These are phyloP conservation scores for Candida andamanensis DNA, from an alignment of 805 yeast species.

Conservation along the genomic window DNA sequence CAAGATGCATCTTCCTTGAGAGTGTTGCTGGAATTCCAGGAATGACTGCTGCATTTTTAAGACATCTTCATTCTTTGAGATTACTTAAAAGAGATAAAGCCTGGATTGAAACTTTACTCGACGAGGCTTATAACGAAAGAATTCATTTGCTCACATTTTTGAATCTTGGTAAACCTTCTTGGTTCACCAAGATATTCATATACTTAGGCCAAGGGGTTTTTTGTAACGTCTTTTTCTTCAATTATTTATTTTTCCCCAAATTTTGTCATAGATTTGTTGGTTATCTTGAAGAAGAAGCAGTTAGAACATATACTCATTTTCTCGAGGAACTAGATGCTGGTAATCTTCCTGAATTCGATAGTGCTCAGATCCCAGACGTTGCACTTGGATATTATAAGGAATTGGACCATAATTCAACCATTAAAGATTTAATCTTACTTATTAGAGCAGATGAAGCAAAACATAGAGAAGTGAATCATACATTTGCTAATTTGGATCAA, in stretches of 20 bases:
- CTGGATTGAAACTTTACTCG: constrained; percentile 68
- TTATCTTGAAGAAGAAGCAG: constrained; percentile 74
- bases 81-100: constrained; percentile 62
- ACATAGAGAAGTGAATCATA: constrained; percentile 76
- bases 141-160: constrained; percentile 71
- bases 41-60: constrained; percentile 65
- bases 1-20: constrained; percentile 59
- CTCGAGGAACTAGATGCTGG: constrained; percentile 51
- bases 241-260: constrained; percentile 54
- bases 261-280: constrained; percentile 75
- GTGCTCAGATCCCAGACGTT: constrained; percentile 47
- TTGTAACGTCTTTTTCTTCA: constrained; percentile 57
- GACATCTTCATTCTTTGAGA: constrained; percentile 63
- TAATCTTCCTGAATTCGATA: constrained; percentile 44
- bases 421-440: constrained; percentile 55
- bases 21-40: constrained; percentile 81
- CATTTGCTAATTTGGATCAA: constrained; percentile 59
- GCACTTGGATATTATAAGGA: constrained; percentile 61
- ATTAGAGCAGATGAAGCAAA: constrained; percentile 76
- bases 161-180: constrained; percentile 57
- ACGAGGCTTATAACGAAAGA: constrained; percentile 75
- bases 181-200: constrained; percentile 49
- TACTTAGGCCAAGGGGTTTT: constrained; percentile 68
- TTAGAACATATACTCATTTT: constrained; percentile 57
- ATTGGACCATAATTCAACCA: constrained; percentile 45